These are phyloP conservation scores for Lyophyllum atratum DNA, from an alignment of 768 basidiomycete species.

Conservation along the genomic window DNA sequence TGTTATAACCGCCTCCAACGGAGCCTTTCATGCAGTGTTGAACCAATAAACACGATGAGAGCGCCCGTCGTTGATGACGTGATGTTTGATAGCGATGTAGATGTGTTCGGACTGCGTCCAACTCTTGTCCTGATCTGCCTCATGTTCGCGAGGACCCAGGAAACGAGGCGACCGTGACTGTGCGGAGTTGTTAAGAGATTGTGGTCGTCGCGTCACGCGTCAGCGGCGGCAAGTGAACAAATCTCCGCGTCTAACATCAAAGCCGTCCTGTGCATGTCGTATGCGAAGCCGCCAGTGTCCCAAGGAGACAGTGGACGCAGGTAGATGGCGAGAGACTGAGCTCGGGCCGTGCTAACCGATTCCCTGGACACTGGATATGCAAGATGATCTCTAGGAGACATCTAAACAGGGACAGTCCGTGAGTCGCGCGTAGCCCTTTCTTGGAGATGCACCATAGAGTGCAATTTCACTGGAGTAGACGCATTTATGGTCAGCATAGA, in stretches of 20 bases:
- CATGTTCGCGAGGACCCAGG: constrained; percentile 6
- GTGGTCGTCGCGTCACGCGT: neutral
- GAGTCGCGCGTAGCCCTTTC: constrained; percentile 10
- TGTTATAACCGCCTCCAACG: constrained; percentile 17
- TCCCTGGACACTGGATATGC: neutral
- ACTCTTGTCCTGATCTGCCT: constrained; percentile 8
- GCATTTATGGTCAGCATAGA: neutral
- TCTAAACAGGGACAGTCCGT: constrained; percentile 12
- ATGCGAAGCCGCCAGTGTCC: constrained; percentile 8
- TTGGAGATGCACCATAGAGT: neutral
- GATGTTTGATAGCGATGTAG: constrained; percentile 20
- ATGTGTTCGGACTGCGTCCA: constrained; percentile 8
- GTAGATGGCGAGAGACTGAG: constrained; percentile 11
- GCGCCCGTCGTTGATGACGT: constrained; percentile 22
- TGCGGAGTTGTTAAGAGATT: constrained; percentile 5
- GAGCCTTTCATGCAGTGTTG: constrained; percentile 6
- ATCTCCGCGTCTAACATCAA: constrained; percentile 7
- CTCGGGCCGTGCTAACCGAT: constrained; percentile 14
- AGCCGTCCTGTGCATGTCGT: constrained; percentile 1
- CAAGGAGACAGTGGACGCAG: constrained; percentile 7
- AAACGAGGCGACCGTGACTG: constrained; percentile 1
- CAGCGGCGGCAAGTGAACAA: constrained; percentile 7
- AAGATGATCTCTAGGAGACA: constrained; percentile 8
- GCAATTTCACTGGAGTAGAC: neutral
- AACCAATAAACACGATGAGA: constrained; percentile 10